These are phyloP conservation scores for Solanum hybrid DNA, from an alignment of 305 asterid species.

Conservation along the genomic window DNA sequence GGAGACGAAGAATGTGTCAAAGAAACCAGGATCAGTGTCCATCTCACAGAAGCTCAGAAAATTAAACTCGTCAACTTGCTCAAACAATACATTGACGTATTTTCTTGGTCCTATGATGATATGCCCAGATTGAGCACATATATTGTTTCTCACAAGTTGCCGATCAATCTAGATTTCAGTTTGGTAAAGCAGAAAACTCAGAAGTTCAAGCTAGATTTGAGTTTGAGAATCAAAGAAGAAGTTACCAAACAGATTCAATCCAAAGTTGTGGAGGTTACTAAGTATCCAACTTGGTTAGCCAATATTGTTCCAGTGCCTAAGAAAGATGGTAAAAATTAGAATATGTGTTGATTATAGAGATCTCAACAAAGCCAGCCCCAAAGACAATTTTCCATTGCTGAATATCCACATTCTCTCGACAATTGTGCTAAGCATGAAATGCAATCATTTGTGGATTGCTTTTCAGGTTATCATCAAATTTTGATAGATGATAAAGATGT, in stretches of 20 bases:
- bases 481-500: not conserved
- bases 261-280: not conserved
- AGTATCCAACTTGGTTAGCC: not conserved
- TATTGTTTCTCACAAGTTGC: not conserved
- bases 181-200: too few species aligned
- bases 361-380: not conserved
- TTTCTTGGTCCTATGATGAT: not conserved
- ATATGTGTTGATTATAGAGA: not conserved
- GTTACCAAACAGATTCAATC: not conserved
- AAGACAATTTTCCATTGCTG: not conserved
- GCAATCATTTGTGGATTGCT: not conserved
- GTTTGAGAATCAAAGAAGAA: not conserved
- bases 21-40: not conserved
- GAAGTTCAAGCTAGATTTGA: not conserved
- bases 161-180: not conserved
- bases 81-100: not conserved
- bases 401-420: not conserved
- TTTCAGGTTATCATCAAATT: not conserved
- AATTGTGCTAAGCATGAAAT: not conserved
- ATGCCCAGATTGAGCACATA: not conserved
- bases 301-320: too few species aligned
- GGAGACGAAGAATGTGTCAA: not conserved
- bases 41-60: not conserved
- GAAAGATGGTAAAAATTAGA: not conserved
- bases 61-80: not conserved